Evolutionary conservation across 495 filamentous ascomycete species (phyloP).

Genomic region (Talaromyces wortmannii): DNA sequence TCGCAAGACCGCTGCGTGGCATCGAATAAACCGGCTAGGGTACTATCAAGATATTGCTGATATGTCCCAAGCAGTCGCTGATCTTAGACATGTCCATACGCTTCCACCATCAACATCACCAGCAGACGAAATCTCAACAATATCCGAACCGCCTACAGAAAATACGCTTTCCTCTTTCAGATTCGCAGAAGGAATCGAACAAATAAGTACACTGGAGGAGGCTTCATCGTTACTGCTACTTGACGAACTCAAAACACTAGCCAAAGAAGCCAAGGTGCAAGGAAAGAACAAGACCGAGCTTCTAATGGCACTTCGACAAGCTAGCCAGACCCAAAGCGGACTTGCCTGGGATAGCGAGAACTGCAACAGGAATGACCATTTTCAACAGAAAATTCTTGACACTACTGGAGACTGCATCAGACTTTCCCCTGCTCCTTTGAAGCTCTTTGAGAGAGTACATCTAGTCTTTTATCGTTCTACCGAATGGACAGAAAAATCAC

Average conservation of each 20-base stretch:
- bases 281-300: slow-evolving; percentile 88
- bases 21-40: slow-evolving; percentile 67
- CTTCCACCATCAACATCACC: slow-evolving; percentile 30
- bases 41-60: slow-evolving; percentile 83
- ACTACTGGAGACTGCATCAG: slow-evolving; percentile 79
- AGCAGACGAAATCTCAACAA: slow-evolving; percentile 34
- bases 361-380: slow-evolving; percentile 52
- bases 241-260: slow-evolving; percentile 79
- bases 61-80: slow-evolving; percentile 52
- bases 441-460: slow-evolving; percentile 89
- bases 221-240: slow-evolving; percentile 72
- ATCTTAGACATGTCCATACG: slow-evolving; percentile 36
- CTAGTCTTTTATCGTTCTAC: slow-evolving; percentile 94
- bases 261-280: slow-evolving; percentile 79
- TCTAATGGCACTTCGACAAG: slow-evolving; percentile 58
- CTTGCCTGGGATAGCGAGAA: slow-evolving; percentile 55
- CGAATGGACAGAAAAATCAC: slow-evolving; percentile 94
- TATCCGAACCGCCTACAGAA: slow-evolving; percentile 37
- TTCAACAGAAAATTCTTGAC: slow-evolving; percentile 68
- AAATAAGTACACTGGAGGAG: slow-evolving; percentile 77
- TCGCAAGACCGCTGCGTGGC: slow-evolving; percentile 91
- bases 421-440: slow-evolving; percentile 65
- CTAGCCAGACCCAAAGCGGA: slow-evolving; percentile 66
- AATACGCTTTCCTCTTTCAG: slow-evolving; percentile 49
- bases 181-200: slow-evolving; percentile 74